Evolutionary conservation across 306 rosid species (phyloP), one percentile per base, ranked within the genome.

Genomic region (Gynostemma pentaphyllum): DNA sequence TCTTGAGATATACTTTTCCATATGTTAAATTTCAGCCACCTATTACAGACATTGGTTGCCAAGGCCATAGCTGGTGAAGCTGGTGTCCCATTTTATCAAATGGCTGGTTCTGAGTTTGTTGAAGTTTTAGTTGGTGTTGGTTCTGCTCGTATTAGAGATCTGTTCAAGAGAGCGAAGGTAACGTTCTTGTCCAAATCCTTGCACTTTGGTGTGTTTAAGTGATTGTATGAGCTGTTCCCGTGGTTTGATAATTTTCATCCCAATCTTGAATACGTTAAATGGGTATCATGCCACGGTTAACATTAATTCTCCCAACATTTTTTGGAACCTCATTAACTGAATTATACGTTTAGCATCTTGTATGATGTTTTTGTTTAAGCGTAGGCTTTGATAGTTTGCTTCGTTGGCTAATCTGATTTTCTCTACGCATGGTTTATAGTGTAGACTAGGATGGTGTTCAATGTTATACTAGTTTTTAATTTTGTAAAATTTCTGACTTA

Each of bases 21-120:
- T 57, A 49, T 59, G 28, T 51, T 56, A 62, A 49, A 70, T 41
- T 64, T 61, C 62, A 16, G 66, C 59, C 12, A 73, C 45, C 69
- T 64, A 64, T 76, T 75, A 60, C 88, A 92, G 99, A 92, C 99
- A 49, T 82, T 92, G 78, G 96, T 92, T 78, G 99, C 99, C 47
- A 92, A 92, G 78, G 99, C 99, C 77, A 92, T 92, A 67, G 99
- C 99, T 50, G 99, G 99, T 40, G 99, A 92, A 81, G 99, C 99
- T 59, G 99, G 94, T 45, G 99, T 92, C 74, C 99, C 99, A 32
- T 92, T 92, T 79, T 92, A 88, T 81, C 99, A 92, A 82, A 92
- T 92, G 99, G 99, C 99, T 71, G 99, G 99, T 56, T 92, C 99
- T 12, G 96, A 92, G 72, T 92, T 92, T 75, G 99, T 92, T 52